A percentile compares a stretch with the other conserved stretches of the same genome.
Evolutionary conservation across 2,329 filamentous ascomycete genomes (phyloP).

Genomic region (Phialemonium atrogriseum): DNA sequence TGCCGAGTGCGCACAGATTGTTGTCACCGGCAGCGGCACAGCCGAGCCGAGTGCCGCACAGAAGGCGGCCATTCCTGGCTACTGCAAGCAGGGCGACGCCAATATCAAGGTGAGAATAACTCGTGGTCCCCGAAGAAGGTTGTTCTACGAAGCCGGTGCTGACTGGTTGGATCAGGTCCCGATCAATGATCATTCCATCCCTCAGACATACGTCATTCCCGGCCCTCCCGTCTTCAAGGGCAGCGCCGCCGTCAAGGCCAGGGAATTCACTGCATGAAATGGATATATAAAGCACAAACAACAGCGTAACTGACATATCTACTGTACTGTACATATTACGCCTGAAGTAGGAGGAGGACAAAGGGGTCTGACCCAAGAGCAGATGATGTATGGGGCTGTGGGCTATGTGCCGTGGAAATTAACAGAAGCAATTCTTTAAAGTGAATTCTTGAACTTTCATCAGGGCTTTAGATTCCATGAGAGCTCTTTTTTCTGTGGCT

Average conservation of each 20-base stretch:
- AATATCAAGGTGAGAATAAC: constrained; percentile 16
- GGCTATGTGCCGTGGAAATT: too few relatives aligned
- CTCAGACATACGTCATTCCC: constrained; percentile 17
- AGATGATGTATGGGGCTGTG: too few relatives aligned
- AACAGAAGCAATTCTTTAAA: too few relatives aligned
- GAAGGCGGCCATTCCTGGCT: constrained; percentile 20
- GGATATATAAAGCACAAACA: too few relatives aligned
- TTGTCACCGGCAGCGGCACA: constrained; percentile 29
- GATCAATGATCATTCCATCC: constrained; percentile 16
- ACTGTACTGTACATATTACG: too few relatives aligned
- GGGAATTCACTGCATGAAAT: constrained; percentile 10
- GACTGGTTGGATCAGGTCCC: constrained; percentile 9
- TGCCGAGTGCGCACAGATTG: constrained; percentile 45
- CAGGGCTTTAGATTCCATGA: too few relatives aligned
- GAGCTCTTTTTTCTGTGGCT: too few relatives aligned
- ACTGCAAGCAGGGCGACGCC: constrained; percentile 17
- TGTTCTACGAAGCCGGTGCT: too few relatives aligned
- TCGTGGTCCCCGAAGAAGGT: neutral
- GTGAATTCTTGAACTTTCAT: too few relatives aligned
- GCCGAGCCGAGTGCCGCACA: constrained; percentile 14
- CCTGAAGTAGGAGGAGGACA: too few relatives aligned
- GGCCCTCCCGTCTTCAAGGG: constrained; percentile 18
- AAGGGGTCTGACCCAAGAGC: too few relatives aligned
- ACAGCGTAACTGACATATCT: too few relatives aligned
- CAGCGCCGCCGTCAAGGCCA: constrained; percentile 9